Evolutionary conservation across 2,329 filamentous ascomycete species (phyloP).

Genomic region (Phialocephala subalpina): DNA sequence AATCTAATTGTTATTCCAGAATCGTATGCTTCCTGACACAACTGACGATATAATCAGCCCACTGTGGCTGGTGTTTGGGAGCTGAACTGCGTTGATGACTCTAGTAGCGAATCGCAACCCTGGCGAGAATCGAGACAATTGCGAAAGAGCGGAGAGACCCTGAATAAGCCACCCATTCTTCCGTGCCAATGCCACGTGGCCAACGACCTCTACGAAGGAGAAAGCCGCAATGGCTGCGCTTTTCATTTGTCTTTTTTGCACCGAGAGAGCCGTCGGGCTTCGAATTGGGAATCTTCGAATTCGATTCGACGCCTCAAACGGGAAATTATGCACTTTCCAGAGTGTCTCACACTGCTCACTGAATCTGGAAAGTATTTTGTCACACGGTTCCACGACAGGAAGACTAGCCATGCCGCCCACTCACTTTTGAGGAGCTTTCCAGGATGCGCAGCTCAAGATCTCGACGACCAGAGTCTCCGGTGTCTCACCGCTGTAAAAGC

Average conservation of each 20-base stretch:
- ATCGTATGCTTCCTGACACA: conserved; percentile 29
- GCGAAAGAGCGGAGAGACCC: background rate
- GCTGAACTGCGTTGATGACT: background rate
- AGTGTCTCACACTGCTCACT: too few species aligned
- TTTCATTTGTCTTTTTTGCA: background rate
- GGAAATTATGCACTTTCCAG: too few species aligned
- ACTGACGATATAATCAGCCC: conserved; percentile 33
- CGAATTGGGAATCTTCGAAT: background rate
- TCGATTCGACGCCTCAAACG: too few species aligned
- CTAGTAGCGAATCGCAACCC: background rate
- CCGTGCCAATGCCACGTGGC: conserved; percentile 1
- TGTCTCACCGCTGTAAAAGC: too few species aligned
- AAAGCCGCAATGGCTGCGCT: background rate
- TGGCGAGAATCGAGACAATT: background rate
- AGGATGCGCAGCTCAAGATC: too few species aligned
- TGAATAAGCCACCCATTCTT: background rate
- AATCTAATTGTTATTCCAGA: conserved; percentile 10
- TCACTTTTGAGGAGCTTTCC: too few species aligned
- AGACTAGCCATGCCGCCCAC: too few species aligned
- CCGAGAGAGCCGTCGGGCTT: background rate
- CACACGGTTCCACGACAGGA: too few species aligned
- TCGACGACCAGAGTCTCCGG: too few species aligned
- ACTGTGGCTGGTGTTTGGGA: conserved; percentile 14
- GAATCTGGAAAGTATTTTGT: too few species aligned
- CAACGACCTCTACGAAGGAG: background rate